Conservation (phyloP, 495 filamentous ascomycete species). For the Neurospora intermedia region DNA sequence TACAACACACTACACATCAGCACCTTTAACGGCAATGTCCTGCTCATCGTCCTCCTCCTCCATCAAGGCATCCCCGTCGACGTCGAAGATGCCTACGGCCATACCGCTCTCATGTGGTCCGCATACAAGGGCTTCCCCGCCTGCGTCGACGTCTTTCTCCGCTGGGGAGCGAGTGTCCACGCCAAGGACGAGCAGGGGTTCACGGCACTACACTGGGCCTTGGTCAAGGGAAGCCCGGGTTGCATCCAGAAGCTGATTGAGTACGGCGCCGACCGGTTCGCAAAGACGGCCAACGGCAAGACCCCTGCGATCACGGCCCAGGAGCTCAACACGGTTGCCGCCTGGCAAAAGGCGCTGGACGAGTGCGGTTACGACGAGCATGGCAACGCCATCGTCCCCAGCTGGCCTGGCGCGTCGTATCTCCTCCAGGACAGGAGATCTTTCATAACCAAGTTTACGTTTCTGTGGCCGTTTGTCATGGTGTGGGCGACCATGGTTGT, state of each 20-base stretch:
- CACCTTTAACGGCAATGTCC: conserved; percentile 94
- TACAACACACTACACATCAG: conserved; percentile 96
- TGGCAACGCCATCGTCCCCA: conserved; percentile 53
- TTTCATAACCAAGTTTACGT: conserved; percentile 80
- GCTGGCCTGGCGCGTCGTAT: conserved; percentile 45
- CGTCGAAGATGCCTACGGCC: conserved; percentile 73
- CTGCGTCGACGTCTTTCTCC: conserved; percentile 84
- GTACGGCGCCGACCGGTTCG: conserved; percentile 87
- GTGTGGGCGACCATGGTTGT: conserved; percentile 60
- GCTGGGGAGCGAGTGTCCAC: conserved; percentile 92
- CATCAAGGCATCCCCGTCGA: conserved; percentile 93
- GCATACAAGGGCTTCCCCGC: conserved; percentile 91
- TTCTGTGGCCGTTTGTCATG: conserved; percentile 75
- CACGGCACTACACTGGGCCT: conserved; percentile 89
- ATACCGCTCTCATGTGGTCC: conserved; percentile 96
- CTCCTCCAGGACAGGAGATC: conserved; percentile 59
- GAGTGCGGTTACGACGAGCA: conserved; percentile 79
- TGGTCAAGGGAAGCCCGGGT: conserved; percentile 77
- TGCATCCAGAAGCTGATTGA: conserved; percentile 89
- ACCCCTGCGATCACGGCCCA: conserved; percentile 71
- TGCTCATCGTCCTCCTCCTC: conserved; percentile 70
- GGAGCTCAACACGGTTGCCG: conserved; percentile 75
- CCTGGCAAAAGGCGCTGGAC: conserved; percentile 74
- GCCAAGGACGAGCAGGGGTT: conserved; percentile 83
- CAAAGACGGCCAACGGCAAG: conserved; percentile 76